Evolutionary conservation across 1,284 basidiomycete species (phyloP).

Genomic region (Malassezia psittaci): DNA sequence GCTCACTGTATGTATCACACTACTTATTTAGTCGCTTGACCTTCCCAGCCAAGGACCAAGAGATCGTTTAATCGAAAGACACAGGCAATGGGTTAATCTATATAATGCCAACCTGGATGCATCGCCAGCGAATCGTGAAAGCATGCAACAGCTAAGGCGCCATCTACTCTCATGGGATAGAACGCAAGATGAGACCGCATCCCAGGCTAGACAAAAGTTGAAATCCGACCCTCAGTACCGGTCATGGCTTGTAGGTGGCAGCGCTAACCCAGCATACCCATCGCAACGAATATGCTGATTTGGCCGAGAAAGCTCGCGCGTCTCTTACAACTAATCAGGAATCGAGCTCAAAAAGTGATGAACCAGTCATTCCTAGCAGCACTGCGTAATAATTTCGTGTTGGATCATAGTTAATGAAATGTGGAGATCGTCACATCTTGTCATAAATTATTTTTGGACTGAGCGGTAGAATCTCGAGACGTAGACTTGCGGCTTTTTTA

Average conservation of each 20-base stretch:
- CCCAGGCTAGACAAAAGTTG: neutral
- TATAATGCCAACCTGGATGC: constrained; percentile 45
- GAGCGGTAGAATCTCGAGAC: too few relatives aligned
- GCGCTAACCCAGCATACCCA: constrained; percentile 6
- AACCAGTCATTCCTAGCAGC: too few relatives aligned
- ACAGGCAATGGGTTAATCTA: constrained; percentile 42
- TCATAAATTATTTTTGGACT: too few relatives aligned
- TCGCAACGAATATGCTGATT: constrained; percentile 3
- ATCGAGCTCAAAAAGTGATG: neutral
- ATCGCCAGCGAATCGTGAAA: constrained; percentile 23
- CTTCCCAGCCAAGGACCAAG: constrained; percentile 25
- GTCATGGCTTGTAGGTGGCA: constrained; percentile 10
- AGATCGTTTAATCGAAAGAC: constrained; percentile 30
- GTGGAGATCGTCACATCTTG: neutral
- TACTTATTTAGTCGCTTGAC: constrained; percentile 11
- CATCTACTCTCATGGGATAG: constrained; percentile 33
- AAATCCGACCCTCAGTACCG: constrained; percentile 3
- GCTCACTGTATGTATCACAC: constrained; percentile 16
- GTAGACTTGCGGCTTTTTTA: too few relatives aligned
- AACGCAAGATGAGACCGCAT: constrained; percentile 3
- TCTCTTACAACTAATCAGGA: neutral
- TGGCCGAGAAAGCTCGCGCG: constrained; percentile 8
- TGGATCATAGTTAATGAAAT: neutral
- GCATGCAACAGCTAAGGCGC: constrained; percentile 19
- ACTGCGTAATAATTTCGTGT: too few relatives aligned